phyloP scores from a whole-genome alignment of 257 asterid genomes.

The Orobanche coerulescens region DNA sequence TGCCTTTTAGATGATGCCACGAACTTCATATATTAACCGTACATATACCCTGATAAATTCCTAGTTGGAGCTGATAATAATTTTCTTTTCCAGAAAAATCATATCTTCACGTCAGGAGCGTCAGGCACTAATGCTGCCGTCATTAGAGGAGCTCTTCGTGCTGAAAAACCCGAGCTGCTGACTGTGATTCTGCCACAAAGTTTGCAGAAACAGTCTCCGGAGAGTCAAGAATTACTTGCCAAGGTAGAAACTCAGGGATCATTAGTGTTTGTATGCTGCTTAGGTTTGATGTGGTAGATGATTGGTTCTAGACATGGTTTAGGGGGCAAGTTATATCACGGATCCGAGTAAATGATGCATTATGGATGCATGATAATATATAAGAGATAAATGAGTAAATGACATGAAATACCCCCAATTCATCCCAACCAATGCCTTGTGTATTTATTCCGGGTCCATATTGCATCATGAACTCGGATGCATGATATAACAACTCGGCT shows the following conservation, averaged over 20 bases:
- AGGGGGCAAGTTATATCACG: too few relatives aligned
- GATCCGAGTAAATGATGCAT: too few relatives aligned
- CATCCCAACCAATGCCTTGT: too few relatives aligned
- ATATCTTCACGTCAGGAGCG: constrained; percentile 95
- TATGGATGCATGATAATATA: too few relatives aligned
- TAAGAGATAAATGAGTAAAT: too few relatives aligned
- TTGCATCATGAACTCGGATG: too few relatives aligned
- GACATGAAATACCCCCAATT: too few relatives aligned
- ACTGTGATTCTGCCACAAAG: constrained; percentile 97
- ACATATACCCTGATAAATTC: not conserved
- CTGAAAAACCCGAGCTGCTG: constrained; percentile 87
- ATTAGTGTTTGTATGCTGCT: not conserved
- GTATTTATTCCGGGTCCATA: too few relatives aligned
- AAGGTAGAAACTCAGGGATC: constrained; percentile 49
- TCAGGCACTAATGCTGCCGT: constrained; percentile 99
- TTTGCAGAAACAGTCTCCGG: constrained; percentile 84
- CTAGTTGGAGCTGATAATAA: not conserved
- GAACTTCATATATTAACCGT: constrained; percentile 3
- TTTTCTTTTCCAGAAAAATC: constrained; percentile 63
- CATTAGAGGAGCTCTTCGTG: constrained; percentile 98
- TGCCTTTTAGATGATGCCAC: not conserved
- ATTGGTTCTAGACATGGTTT: too few relatives aligned
- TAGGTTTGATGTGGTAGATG: not conserved
- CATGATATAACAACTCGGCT: too few relatives aligned
- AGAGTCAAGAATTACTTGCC: constrained; percentile 90